Base-by-base conservation (phyloP, 331 rosid genomes). In the Quercus phellos region DNA sequence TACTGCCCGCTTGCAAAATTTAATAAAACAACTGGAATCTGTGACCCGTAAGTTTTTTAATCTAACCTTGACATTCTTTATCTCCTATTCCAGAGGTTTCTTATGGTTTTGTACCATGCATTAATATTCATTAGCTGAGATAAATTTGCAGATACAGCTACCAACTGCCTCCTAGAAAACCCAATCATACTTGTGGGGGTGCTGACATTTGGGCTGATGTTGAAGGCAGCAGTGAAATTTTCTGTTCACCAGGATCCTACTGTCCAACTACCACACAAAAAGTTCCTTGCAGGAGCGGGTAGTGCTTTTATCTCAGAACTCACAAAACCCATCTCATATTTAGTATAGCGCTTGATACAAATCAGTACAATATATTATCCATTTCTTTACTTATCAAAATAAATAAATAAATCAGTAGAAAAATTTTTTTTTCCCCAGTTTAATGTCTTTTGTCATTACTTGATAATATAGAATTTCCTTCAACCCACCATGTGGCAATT, bases 231-330 rank as follows among this genome's bases (percentile, higher is more conserved):
- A 86, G 88, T 80, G 91, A 90, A n/a, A 74, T 93, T 79, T 93
- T 93, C 77, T 93, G 98, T 87, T 85, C 91, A 80, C 88, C 91
- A 30, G 97, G 97, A 77, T 93, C 94, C 51, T 88, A 88, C 78
- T 90, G 97, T 82, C 97, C 97, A 12, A 55, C 90, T 64, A 81
- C 94, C 51, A 90, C 82, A 4, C 66, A 71, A 22, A 84, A 74
- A 88, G 66, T 79, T 74, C 30, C 84, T 79, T 93, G 98, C 82
- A 81, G 81, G 85, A 84, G 87, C 72, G 97, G 97, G 97, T 93
- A 90, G 74, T 84, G 84, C 82, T 84, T 89, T 84, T 77, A 84
- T 83, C 89, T 72, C 68, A 30, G 24, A 54, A 66, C 61, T 77
- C 72, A 18, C 46, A 35, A 21, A 34, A 22, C n/a, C 16, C 55